Base-by-base conservation (phyloP, 1,139 yeast genomes). In the Yueomyces sp. region DNA sequence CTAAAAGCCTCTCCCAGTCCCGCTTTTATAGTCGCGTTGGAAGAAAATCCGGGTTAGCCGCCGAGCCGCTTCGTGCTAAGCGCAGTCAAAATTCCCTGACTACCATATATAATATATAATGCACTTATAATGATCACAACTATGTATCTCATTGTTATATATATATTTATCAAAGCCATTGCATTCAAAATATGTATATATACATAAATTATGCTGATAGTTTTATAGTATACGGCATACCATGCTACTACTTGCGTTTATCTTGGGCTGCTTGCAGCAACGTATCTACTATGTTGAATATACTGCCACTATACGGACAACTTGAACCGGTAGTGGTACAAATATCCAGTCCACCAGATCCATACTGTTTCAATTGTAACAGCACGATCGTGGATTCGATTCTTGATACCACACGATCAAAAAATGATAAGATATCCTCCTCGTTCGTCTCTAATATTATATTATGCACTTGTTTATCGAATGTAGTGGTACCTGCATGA, bases 401-500 rank as follows among this genome's bases (percentile, higher is more conserved):
- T 41, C 64, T 53, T 1, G 62, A 53, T n/a, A 57, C 47, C 27
- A 59, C 41, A 41, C 58, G 63, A 39, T 56, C 62, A 38, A 59
- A 51, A 37, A 56, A 54, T 4, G 54, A 44, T 9, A 50, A 40
- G 11, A 55, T 40, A 33, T 56, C 60, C 33, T 56, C 64, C 3
- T 53, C 42, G 4, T 46, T 45, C 0, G 51, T 39, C 2, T 46
- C 46, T 38, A 50, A 42, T 3, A 54, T 47, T 2, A 50, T 44
- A 9, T 11, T 11, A 11, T 33, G 35, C 5, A 33, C 19, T 33
- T n/a, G 35, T 6, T 3, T 11, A 33, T 33, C 35, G n/a, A 33
- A 33, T 6, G 8, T 19, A 6, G 19, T 33, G 3, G n/a, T 5
- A 5, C 35, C n/a, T 6, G n/a, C n/a, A 4, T 11, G 8, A 33